Evolutionary conservation across 495 filamentous ascomycete genomes (phyloP).

Genomic region (Penicillium argentinense): DNA sequence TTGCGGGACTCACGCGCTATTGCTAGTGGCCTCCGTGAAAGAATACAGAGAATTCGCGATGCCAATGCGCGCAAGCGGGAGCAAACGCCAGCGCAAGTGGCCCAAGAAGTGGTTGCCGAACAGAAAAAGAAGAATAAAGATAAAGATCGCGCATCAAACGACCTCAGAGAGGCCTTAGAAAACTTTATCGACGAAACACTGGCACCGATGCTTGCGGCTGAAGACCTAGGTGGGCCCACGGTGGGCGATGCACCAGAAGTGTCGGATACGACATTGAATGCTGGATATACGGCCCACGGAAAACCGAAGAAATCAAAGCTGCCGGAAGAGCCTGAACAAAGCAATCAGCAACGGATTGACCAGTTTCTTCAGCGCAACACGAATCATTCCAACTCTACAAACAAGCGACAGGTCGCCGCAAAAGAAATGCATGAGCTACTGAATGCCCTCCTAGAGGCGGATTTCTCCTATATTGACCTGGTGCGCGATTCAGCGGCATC

Average conservation of each 20-base stretch:
- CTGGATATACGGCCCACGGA: conserved; percentile 71
- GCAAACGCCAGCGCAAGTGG: conserved; percentile 59
- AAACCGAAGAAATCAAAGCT: conserved; percentile 63
- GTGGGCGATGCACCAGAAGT: conserved; percentile 73
- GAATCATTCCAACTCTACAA: conserved; percentile 28
- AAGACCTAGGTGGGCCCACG: conserved; percentile 82
- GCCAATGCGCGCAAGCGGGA: conserved; percentile 52
- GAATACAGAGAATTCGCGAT: conserved; percentile 56
- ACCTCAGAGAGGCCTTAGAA: conserved; percentile 61
- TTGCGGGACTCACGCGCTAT: conserved; percentile 59
- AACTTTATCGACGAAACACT: conserved; percentile 73
- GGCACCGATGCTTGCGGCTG: conserved; percentile 78
- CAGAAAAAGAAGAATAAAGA: conserved; percentile 56
- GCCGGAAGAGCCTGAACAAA: conserved; percentile 40
- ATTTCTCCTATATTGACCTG: conserved; percentile 65
- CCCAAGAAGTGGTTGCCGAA: conserved; percentile 55
- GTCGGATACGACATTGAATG: conserved; percentile 57
- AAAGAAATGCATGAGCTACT: conserved; percentile 66
- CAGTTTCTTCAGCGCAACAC: conserved; percentile 61
- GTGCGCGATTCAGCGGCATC: conserved; percentile 76
- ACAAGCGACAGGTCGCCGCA: conserved; percentile 65
- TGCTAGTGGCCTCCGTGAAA: conserved; percentile 52
- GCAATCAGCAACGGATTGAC: conserved; percentile 68
- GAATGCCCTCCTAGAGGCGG: conserved; percentile 62
- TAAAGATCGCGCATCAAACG: conserved; percentile 55